Percentiles rank a stretch among this genome's conserved stretches.
phyloP scores from a whole-genome alignment of 164 flowering plant species.

The Piper longum region DNA sequence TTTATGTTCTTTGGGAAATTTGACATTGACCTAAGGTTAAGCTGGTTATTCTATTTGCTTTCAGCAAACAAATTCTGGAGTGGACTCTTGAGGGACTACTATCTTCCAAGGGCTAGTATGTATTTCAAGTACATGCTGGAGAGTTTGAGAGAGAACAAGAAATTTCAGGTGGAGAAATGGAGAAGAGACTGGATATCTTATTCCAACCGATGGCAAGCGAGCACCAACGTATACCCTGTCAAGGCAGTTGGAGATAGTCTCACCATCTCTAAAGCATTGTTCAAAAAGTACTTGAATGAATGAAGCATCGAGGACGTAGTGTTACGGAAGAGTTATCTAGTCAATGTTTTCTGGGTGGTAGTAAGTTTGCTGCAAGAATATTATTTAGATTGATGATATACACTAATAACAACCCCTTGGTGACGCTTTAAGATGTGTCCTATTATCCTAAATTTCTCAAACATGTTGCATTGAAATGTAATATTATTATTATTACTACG shows the following conservation, averaged over 20 bases:
- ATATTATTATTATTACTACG: too few species aligned
- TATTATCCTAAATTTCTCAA: too few species aligned
- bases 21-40: too few species aligned
- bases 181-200: conserved; percentile 68
- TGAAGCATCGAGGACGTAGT: background rate
- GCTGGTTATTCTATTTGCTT: background rate
- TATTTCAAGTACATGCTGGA: conserved; percentile 37
- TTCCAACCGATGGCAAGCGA: conserved; percentile 78
- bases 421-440: too few species aligned
- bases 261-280: conserved; percentile 38
- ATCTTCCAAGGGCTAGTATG: conserved; percentile 76
- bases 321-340: too few species aligned
- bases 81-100: conserved; percentile 58
- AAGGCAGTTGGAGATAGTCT: conserved; percentile 55
- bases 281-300: conserved; percentile 41
- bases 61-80: conserved; percentile 68
- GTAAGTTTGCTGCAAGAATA: too few species aligned
- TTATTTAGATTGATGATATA: too few species aligned
- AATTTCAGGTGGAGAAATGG: conserved; percentile 59
- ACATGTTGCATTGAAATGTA: too few species aligned
- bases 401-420: too few species aligned
- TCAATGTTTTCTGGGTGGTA: background rate
- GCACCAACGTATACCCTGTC: conserved; percentile 43
- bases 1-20: too few species aligned
- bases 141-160: conserved; percentile 38